phyloP scores from a whole-genome alignment of 495 filamentous ascomycete species.

The Aspergillus olivimuriae region DNA sequence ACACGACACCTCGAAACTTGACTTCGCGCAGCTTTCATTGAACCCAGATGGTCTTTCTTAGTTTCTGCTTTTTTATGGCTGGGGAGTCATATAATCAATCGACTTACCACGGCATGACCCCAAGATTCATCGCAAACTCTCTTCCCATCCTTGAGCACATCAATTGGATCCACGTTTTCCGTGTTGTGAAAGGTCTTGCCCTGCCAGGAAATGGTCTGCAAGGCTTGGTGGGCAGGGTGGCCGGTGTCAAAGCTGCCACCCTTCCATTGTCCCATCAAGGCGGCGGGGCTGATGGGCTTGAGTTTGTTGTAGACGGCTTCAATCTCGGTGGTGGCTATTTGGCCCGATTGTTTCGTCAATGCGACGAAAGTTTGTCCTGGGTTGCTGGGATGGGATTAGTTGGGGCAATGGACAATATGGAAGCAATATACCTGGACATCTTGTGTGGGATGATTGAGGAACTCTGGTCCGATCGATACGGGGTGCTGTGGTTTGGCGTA shows the following conservation, averaged over 20 bases:
- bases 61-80: too few species aligned
- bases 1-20: constrained; percentile 19
- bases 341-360: background rate
- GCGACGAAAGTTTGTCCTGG: background rate
- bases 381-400: background rate
- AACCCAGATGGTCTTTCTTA: too few species aligned
- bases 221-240: background rate
- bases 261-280: background rate
- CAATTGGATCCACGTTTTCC: constrained; percentile 8
- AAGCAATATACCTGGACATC: too few species aligned
- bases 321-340: background rate
- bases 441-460: background rate
- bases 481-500: too few species aligned
- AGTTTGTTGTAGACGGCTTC: background rate
- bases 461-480: too few species aligned
- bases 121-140: constrained; percentile 2
- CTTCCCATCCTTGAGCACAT: background rate
- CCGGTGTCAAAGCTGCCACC: constrained; percentile 1
- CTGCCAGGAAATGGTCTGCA: background rate
- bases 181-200: constrained; percentile 6
- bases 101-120: background rate
- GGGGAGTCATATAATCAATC: background rate
- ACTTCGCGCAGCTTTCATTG: constrained; percentile 19
- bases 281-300: background rate
- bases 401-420: too few species aligned